These are phyloP conservation scores for Aphanomyces cochlioides DNA, from an alignment of 352 stramenopile species.

Conservation along the genomic window DNA sequence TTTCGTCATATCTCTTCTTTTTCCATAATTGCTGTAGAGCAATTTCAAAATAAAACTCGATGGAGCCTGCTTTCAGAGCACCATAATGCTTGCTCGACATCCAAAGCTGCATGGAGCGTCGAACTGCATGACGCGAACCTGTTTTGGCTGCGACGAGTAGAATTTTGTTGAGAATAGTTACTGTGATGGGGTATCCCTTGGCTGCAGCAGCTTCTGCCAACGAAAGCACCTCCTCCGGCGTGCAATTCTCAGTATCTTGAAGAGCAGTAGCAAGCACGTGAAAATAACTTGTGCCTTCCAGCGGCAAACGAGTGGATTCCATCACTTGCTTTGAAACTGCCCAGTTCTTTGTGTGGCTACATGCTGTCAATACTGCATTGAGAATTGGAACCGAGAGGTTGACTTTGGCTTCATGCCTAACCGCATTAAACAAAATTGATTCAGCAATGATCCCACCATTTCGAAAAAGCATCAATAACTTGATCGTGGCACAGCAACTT, in stretches of 20 bases:
- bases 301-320: neutral
- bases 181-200: neutral
- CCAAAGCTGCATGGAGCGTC: constrained; percentile 5
- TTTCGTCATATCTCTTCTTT: neutral
- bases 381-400: neutral
- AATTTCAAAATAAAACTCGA: constrained; percentile 21
- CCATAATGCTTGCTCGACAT: constrained; percentile 13
- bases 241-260: neutral
- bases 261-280: constrained; percentile 7
- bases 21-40: constrained; percentile 11
- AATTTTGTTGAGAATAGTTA: neutral
- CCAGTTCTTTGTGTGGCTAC: constrained; percentile 20
- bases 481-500: constrained; percentile 6
- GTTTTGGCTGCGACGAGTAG: neutral
- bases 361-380: constrained; percentile 14
- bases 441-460: neutral
- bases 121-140: neutral
- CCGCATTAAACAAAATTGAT: neutral
- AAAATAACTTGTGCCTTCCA: constrained; percentile 13
- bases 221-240: neutral
- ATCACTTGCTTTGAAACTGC: constrained; percentile 2
- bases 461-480: neutral
- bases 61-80: neutral
- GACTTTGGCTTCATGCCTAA: constrained; percentile 3
- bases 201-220: neutral